Percentiles rank a stretch among this genome's conserved stretches.
These are phyloP conservation scores for Solanum lycopersicoides DNA, from an alignment of 257 asterid genomes.

Conservation along the genomic window DNA sequence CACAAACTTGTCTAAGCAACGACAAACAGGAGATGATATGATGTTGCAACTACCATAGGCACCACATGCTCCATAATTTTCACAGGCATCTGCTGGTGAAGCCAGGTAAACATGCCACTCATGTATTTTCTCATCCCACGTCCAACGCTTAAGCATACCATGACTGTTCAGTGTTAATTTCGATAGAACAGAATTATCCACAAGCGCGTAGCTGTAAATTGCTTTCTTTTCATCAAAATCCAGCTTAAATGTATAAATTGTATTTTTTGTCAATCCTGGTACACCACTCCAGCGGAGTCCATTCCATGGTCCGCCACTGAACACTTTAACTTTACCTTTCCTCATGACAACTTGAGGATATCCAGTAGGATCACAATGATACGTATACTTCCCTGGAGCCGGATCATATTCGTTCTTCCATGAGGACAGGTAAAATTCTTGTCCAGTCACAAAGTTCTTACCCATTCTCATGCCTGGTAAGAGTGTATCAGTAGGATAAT, in stretches of 20 bases:
- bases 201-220: background rate
- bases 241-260: background rate
- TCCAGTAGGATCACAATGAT: background rate
- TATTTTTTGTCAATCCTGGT: background rate
- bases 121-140: background rate
- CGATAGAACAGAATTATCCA: background rate
- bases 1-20: background rate
- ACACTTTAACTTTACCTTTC: background rate
- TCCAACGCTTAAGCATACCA: background rate
- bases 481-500: constrained; percentile 10
- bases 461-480: constrained; percentile 23
- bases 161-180: background rate
- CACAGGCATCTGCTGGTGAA: background rate
- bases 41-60: background rate
- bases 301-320: background rate
- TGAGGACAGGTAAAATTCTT: background rate
- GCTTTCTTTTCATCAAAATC: background rate
- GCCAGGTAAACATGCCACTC: background rate
- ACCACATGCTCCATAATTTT: background rate
- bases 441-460: background rate
- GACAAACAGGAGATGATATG: background rate
- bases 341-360: background rate
- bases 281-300: constrained; percentile 1
- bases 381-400: background rate
- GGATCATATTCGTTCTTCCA: background rate